Evolutionary conservation across 1,284 basidiomycete genomes (phyloP).

Genomic region (Ganoderma multipileum): DNA sequence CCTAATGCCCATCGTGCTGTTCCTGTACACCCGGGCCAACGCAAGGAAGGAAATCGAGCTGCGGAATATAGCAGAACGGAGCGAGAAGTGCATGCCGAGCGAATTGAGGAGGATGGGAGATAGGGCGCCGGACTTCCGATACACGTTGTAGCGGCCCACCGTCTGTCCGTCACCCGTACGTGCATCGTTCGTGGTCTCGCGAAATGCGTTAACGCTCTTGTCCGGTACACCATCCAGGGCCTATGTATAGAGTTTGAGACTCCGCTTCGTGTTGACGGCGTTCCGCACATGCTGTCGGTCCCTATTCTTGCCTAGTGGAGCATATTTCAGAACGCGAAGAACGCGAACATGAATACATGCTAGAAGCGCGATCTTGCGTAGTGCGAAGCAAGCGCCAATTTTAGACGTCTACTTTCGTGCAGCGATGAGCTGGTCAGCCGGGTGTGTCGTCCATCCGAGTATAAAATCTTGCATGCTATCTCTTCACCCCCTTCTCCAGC

Average conservation of each 20-base stretch:
- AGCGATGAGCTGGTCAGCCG: neutral
- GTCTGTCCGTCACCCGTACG: neutral
- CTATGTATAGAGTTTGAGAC: neutral
- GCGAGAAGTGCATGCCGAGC: slow-evolving; percentile 30
- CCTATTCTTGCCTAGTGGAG: neutral
- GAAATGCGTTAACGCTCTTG: neutral
- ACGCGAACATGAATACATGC: neutral
- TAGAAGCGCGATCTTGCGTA: neutral
- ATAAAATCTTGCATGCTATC: neutral
- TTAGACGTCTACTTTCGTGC: neutral
- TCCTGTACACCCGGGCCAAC: slow-evolving; percentile 64
- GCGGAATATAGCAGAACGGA: slow-evolving; percentile 24
- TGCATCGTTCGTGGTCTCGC: neutral
- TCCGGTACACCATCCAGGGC: neutral
- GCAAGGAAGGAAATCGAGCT: slow-evolving; percentile 36
- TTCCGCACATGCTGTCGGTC: neutral
- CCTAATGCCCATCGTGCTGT: slow-evolving; percentile 52
- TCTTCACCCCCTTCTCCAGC: neutral
- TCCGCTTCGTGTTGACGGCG: neutral
- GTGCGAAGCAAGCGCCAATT: neutral
- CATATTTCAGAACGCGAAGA: neutral
- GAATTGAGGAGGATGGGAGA: slow-evolving; percentile 64
- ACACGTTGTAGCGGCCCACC: slow-evolving; percentile 53
- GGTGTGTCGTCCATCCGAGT: neutral
- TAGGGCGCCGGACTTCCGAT: slow-evolving; percentile 68